phyloP scores from a whole-genome alignment of 306 rosid species.

The Senna tora region DNA sequence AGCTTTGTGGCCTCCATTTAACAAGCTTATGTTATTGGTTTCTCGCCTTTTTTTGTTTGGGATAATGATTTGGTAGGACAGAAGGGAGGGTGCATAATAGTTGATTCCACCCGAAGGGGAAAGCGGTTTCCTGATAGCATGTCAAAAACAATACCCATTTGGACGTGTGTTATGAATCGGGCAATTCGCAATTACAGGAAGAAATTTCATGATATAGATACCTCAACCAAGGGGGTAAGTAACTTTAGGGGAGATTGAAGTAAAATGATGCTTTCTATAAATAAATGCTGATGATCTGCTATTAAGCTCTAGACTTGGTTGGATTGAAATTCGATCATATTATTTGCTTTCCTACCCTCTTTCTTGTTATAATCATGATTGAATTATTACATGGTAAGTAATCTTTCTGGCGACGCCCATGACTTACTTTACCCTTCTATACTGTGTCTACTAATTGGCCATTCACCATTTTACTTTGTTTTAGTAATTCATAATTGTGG shows the following conservation, averaged over 20 bases:
- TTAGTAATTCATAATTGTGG: not conserved
- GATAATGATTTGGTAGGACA: conserved; percentile 65
- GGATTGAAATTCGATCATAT: not conserved
- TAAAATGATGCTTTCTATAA: not conserved
- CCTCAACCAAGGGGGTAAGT: conserved; percentile 47
- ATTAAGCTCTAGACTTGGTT: not conserved
- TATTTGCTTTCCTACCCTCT: conserved; percentile 8
- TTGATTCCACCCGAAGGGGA: conserved; percentile 91
- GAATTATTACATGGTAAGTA: not conserved
- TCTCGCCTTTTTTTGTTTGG: not conserved
- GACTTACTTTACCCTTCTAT: not conserved
- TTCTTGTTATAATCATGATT: not conserved
- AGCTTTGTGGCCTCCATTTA: not conserved
- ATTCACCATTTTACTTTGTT: not conserved
- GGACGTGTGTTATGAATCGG: conserved; percentile 90
- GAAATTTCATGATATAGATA: conserved; percentile 34
- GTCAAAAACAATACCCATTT: conserved; percentile 95
- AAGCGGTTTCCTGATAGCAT: conserved; percentile 94
- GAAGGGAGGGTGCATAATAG: conserved; percentile 83
- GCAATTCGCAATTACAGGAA: conserved; percentile 51
- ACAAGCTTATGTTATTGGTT: not conserved
- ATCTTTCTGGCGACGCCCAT: not conserved
- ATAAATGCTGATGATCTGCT: not conserved
- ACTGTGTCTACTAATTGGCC: too few species aligned
- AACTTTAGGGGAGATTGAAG: not conserved